Conservation (phyloP, 2,329 filamentous ascomycete genomes). For the Ceratocystis lukuohia region DNA sequence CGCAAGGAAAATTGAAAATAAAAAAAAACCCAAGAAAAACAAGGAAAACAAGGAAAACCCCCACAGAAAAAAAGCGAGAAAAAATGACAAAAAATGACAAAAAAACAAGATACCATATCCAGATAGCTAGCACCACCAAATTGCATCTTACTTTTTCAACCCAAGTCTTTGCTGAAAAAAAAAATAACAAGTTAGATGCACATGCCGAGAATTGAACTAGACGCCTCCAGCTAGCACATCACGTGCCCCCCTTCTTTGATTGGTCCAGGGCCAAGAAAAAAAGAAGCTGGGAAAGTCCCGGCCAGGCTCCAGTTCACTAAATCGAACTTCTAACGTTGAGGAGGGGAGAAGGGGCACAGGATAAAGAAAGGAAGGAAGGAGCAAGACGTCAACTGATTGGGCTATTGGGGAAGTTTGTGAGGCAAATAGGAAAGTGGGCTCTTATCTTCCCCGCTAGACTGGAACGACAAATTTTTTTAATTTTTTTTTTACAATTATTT, state of each 20-base stretch:
- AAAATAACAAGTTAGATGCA: background rate
- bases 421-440: background rate
- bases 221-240: background rate
- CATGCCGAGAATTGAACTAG: background rate
- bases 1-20: background rate
- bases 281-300: background rate
- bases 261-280: background rate
- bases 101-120: background rate
- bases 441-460: background rate
- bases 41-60: background rate
- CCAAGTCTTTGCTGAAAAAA: background rate
- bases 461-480: background rate
- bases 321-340: background rate
- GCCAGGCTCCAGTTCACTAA: background rate
- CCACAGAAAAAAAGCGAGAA: background rate
- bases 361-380: background rate
- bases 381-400: background rate
- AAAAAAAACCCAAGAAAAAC: background rate
- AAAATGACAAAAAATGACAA: background rate
- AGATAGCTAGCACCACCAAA: background rate
- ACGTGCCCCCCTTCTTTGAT: background rate
- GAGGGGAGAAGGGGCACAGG: background rate
- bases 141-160: background rate
- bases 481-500: slow-evolving; percentile 9
- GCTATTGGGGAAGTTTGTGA: background rate